Evolutionary conservation across 2,329 filamentous ascomycete genomes (phyloP).

Genomic region (Emericellopsis cladophorae): DNA sequence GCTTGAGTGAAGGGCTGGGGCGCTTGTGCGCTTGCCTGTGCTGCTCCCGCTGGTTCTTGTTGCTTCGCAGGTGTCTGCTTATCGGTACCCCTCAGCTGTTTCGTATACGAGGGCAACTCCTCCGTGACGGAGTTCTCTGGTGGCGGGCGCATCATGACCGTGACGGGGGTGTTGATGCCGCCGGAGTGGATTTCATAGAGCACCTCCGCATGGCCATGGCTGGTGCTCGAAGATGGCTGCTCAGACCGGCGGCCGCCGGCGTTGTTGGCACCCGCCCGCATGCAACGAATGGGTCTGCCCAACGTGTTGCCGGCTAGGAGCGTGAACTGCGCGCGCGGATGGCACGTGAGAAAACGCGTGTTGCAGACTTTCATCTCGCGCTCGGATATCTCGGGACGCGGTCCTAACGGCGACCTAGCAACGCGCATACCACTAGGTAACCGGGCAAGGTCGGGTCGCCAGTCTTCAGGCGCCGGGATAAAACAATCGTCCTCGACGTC

Average conservation of each 20-base stretch:
- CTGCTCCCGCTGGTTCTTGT: neutral
- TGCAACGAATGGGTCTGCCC: slow-evolving; percentile 1
- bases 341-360: neutral
- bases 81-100: too few relatives aligned
- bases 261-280: neutral
- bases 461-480: slow-evolving; percentile 3
- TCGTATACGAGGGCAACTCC: neutral
- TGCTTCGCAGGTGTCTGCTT: neutral
- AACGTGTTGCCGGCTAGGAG: neutral
- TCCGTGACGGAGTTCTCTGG: neutral
- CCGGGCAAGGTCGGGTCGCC: slow-evolving; percentile 5
- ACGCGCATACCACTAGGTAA: slow-evolving; percentile 3
- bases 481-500: slow-evolving; percentile 2
- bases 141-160: slow-evolving; percentile 2
- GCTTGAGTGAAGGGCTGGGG: slow-evolving; percentile 1
- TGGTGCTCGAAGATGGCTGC: too few relatives aligned
- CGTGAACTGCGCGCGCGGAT: slow-evolving; percentile 1
- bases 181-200: slow-evolving; percentile 2
- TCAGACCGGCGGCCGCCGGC: neutral
- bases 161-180: slow-evolving; percentile 1
- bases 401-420: too few relatives aligned
- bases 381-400: slow-evolving; percentile 3
- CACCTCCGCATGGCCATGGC: neutral
- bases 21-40: neutral
- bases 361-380: slow-evolving; percentile 3